phyloP scores from a whole-genome alignment of 2,329 filamentous ascomycete species.

The Aphanocladium album region DNA sequence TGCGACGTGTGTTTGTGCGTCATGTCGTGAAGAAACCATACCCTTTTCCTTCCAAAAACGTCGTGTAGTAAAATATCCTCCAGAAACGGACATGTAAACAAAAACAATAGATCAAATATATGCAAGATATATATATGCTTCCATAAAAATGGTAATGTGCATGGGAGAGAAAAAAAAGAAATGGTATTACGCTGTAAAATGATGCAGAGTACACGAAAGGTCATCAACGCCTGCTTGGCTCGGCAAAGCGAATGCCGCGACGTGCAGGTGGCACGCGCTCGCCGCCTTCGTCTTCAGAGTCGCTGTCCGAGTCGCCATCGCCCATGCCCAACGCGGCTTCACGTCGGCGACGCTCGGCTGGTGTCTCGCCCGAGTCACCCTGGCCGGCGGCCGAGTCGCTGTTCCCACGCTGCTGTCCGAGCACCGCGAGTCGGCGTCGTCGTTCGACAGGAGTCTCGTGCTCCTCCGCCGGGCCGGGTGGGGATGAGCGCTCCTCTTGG shows the following conservation, averaged over 20 bases:
- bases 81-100: too few relatives aligned
- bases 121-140: too few relatives aligned
- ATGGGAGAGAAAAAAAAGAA: too few relatives aligned
- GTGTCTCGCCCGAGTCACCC: conserved; percentile 57
- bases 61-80: too few relatives aligned
- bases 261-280: conserved; percentile 46
- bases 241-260: conserved; percentile 59
- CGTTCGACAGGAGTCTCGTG: conserved; percentile 66
- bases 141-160: too few relatives aligned
- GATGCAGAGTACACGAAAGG: too few relatives aligned
- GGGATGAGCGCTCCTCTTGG: conserved; percentile 4
- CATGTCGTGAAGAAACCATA: too few relatives aligned
- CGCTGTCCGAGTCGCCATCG: conserved; percentile 39
- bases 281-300: conserved; percentile 51
- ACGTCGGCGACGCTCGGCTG: conserved; percentile 67
- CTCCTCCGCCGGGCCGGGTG: conserved; percentile 16
- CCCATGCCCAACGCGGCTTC: conserved; percentile 67
- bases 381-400: background rate
- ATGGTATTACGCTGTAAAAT: too few relatives aligned
- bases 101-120: too few relatives aligned
- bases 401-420: conserved; percentile 22
- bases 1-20: too few relatives aligned
- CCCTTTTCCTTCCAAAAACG: too few relatives aligned
- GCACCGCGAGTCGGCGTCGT: conserved; percentile 55
- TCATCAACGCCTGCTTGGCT: conserved; percentile 26